Conservation (phyloP, 1,284 basidiomycete species). For the Austroboletus rostrupii region DNA sequence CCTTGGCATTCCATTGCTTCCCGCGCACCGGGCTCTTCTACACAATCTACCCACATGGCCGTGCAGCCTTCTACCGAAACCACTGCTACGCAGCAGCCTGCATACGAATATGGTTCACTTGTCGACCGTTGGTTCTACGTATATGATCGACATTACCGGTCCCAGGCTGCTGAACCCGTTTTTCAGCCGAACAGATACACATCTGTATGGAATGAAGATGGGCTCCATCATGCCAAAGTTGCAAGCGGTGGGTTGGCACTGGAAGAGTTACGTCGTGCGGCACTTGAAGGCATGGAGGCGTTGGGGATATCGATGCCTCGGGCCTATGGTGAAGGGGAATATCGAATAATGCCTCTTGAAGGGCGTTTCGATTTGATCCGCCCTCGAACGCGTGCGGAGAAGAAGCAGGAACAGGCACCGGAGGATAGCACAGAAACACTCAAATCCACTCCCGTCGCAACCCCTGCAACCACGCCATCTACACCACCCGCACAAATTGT, state of each 20-base stretch:
- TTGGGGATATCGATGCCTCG: conserved; percentile 9
- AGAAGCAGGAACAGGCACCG: conserved; percentile 4
- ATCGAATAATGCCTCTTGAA: conserved; percentile 59
- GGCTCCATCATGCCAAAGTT: conserved; percentile 11
- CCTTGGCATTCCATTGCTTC: conserved; percentile 80
- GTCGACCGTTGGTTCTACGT: conserved; percentile 89
- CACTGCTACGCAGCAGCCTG: conserved; percentile 38
- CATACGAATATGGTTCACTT: conserved; percentile 74
- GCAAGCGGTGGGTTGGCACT: conserved; percentile 47
- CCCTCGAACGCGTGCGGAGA: conserved; percentile 43
- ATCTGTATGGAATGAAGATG: conserved; percentile 39
- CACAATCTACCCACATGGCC: conserved; percentile 22
- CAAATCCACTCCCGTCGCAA: conserved; percentile 6
- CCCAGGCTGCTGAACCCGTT: conserved; percentile 37
- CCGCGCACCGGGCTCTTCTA: conserved; percentile 53
- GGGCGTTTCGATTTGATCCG: conserved; percentile 84
- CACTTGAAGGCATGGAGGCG: conserved; percentile 39
- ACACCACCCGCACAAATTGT: conserved; percentile 24
- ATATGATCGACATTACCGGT: conserved; percentile 84
- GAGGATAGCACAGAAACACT: conserved; percentile 4
- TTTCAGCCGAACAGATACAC: conserved; percentile 48
- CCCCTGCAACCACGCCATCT: conserved; percentile 11
- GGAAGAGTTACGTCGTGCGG: conserved; percentile 65
- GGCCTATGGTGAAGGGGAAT: conserved; percentile 26
- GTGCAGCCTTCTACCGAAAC: conserved; percentile 17